Evolutionary conservation across 2,329 filamentous ascomycete genomes (phyloP), one percentile per base, ranked within the genome.

Genomic region (Microdochium trichocladiopsis): DNA sequence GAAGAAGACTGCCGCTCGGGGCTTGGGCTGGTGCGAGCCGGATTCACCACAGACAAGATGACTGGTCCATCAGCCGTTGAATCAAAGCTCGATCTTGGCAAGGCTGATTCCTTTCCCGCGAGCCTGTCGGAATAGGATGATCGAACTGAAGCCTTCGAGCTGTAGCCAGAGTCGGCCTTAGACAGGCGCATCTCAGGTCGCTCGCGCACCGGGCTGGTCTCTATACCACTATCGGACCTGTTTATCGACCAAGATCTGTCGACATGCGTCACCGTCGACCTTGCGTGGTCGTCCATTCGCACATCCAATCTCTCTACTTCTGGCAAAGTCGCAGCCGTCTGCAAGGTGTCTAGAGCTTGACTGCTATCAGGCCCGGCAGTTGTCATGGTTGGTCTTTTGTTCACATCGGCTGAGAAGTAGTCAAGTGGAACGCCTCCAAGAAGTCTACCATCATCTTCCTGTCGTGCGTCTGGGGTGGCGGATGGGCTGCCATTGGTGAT

Each of bases 401-500:
- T 18, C 16, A 12, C 3, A 6, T 16, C 5, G 18, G 16, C 6
- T 8, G 41, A 45, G 41, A 45, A 45, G 21, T 45, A 45, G 6
- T 45, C 41, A 11, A 18, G 16, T 8, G 41, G 6, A 3, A 11
- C 18, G 12, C 6, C 9, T 4, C 4, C 18, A 23, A 12, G 12
- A 21, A 10, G 4, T 18, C 18, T 22, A 10, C 22, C 21, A 11
- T 23, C 12, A 8, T 3, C 18, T 8, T 16, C 18, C 9, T 21
- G 21, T 5, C 12, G 16, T 21, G 12, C 6, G 18, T 22, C 41
- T 21, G 72, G 67, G 48, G 75, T 80, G n/a, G 68, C 66, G 14
- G 65, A 64, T 2, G 83, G 82, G 52, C 75, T 79, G 14, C 80
- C 82, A 63, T 86, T 86, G 22, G 73, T 83, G 52, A 86, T 84